Percentiles rank a stretch among this genome's conserved stretches.
Conservation (phyloP, 768 basidiomycete species). For the Gymnopilus junonius region DNA sequence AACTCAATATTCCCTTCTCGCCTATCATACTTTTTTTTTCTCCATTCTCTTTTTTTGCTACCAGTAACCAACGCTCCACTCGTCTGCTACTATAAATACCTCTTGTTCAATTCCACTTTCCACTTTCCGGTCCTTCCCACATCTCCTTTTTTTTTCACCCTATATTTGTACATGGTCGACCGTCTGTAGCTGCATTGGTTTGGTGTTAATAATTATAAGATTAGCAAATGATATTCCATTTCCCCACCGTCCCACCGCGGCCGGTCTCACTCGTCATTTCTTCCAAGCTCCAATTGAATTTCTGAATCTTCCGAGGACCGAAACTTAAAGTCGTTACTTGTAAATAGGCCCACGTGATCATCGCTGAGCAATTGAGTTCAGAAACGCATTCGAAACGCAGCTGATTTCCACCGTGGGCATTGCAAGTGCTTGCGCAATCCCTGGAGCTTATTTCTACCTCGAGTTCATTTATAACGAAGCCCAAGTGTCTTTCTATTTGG, state of each 20-base stretch:
- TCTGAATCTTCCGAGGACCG: no score
- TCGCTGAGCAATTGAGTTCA: not conserved
- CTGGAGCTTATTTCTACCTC: no score
- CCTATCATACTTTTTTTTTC: no score
- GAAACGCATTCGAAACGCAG: not conserved
- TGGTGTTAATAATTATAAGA: not conserved
- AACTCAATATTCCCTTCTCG: no score
- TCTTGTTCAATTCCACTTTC: not conserved
- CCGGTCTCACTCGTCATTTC: not conserved
- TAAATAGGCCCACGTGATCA: not conserved
- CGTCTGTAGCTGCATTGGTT: not conserved
- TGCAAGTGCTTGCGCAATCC: not conserved
- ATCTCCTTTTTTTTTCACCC: not conserved
- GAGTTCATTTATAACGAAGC: no score
- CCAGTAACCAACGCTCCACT: no score
- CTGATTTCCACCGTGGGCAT: no score
- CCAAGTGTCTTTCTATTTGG: no score
- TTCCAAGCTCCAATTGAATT: no score
- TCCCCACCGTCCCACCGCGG: not conserved
- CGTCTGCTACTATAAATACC: no score
- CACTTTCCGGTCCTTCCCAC: constrained; percentile 1
- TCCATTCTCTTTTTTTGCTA: no score
- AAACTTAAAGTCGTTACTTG: no score
- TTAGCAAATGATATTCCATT: not conserved
- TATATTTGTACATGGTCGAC: not conserved